Evolutionary conservation across 768 basidiomycete species (phyloP).

Genomic region (Pulveroboletus sp.): DNA sequence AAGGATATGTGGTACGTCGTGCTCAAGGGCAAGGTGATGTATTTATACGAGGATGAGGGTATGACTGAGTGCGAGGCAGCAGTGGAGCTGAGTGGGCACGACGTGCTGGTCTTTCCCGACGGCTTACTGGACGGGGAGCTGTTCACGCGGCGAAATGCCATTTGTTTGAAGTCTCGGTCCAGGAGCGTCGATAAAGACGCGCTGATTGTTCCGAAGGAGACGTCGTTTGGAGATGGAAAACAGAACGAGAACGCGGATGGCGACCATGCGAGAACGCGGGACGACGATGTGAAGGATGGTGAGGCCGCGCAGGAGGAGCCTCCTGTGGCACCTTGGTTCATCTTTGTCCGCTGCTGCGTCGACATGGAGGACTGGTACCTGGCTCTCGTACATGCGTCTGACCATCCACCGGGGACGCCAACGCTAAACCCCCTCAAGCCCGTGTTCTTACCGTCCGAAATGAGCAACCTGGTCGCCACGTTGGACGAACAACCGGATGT

Average conservation of each 20-base stretch:
- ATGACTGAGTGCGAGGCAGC: constrained; percentile 89
- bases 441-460: constrained; percentile 73
- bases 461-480: constrained; percentile 76
- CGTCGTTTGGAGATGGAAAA: constrained; percentile 32
- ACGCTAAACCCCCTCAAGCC: constrained; percentile 54
- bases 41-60: constrained; percentile 89
- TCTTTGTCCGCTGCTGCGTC: constrained; percentile 81
- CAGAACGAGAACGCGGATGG: constrained; percentile 27
- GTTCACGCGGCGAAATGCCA: constrained; percentile 85
- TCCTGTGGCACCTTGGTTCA: constrained; percentile 76
- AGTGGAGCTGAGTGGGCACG: constrained; percentile 78
- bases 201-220: constrained; percentile 52
- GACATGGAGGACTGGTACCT: constrained; percentile 99
- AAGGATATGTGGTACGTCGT: constrained; percentile 93
- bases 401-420: constrained; percentile 57
- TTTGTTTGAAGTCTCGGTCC: constrained; percentile 62
- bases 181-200: constrained; percentile 32
- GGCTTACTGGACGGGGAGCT: constrained; percentile 81
- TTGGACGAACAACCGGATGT: constrained; percentile 93
- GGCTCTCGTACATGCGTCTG: constrained; percentile 69
- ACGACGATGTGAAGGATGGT: constrained; percentile 33
- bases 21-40: constrained; percentile 86
- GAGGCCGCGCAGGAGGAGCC: constrained; percentile 47
- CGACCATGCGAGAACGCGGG: constrained; percentile 24
- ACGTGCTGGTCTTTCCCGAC: constrained; percentile 72